phyloP scores from a whole-genome alignment of 2,329 filamentous ascomycete species.

The Dothistroma pini region DNA sequence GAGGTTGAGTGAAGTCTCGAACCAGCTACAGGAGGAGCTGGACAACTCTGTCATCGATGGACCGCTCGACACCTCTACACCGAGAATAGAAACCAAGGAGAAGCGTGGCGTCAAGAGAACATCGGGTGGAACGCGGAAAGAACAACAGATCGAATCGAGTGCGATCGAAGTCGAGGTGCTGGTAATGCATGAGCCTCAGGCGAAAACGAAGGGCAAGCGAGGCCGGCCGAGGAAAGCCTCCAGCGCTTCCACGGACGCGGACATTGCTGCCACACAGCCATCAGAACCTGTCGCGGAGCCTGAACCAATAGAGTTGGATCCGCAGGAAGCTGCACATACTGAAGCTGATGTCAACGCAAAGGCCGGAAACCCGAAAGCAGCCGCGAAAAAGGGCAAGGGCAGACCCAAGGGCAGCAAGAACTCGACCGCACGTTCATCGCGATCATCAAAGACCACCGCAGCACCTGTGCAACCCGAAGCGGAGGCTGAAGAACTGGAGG shows the following conservation, averaged over 20 bases:
- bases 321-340: constrained; percentile 7
- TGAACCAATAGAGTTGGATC: constrained; percentile 13
- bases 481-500: constrained; percentile 15
- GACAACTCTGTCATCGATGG: constrained; percentile 29
- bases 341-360: constrained; percentile 9
- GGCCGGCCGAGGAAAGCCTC: constrained; percentile 21
- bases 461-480: constrained; percentile 18
- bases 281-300: constrained; percentile 2
- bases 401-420: constrained; percentile 28
- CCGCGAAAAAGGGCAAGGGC: constrained; percentile 29
- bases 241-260: constrained; percentile 10
- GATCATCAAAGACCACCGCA: constrained; percentile 25
- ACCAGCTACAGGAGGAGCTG: constrained; percentile 33
- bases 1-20: constrained; percentile 27
- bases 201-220: constrained; percentile 24
- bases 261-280: constrained; percentile 4
- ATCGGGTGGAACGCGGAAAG: constrained; percentile 37
- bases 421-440: constrained; percentile 23
- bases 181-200: constrained; percentile 27
- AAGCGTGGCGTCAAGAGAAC: constrained; percentile 38
- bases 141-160: constrained; percentile 22
- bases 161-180: constrained; percentile 24
- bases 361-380: constrained; percentile 18
- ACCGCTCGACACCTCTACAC: constrained; percentile 27
- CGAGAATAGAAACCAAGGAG: constrained; percentile 21